Conservation (phyloP, 257 asterid species). For the Verbena officinalis region DNA sequence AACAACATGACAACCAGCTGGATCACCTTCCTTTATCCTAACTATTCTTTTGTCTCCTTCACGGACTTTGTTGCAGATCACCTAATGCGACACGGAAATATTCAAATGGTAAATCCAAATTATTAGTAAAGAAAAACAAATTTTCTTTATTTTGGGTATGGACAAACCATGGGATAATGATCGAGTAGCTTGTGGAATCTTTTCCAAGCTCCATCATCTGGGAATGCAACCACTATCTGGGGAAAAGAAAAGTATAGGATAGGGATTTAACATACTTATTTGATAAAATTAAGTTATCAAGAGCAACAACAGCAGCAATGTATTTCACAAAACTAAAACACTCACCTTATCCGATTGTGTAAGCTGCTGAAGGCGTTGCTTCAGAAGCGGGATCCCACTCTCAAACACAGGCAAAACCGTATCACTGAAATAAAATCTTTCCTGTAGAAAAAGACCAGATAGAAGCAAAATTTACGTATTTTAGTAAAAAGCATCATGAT, state of each 20-base stretch:
- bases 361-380: slow-evolving; percentile 78
- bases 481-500: neutral
- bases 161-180: slow-evolving; percentile 74
- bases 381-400: slow-evolving; percentile 90
- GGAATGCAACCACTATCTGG: slow-evolving; percentile 94
- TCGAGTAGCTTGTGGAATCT: slow-evolving; percentile 86
- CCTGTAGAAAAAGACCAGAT: slow-evolving; percentile 52
- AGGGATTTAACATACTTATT: neutral
- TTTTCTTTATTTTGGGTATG: neutral
- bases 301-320: slow-evolving; percentile 12
- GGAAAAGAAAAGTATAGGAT: slow-evolving; percentile 9
- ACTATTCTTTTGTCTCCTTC: slow-evolving; percentile 96
- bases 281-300: neutral
- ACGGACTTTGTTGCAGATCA: slow-evolving; percentile 93
- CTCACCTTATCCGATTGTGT: slow-evolving; percentile 67
- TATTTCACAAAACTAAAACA: slow-evolving; percentile 13
- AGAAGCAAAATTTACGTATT: slow-evolving; percentile 14
- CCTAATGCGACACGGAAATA: slow-evolving; percentile 44
- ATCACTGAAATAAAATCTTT: slow-evolving; percentile 92
- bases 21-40: slow-evolving; percentile 93
- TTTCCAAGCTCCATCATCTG: slow-evolving; percentile 99
- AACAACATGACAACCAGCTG: slow-evolving; percentile 88
- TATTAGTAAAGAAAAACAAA: neutral
- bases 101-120: slow-evolving; percentile 12
- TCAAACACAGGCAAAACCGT: slow-evolving; percentile 86